Evolutionary conservation across 2,329 filamentous ascomycete genomes (phyloP).

Genomic region (Xylariaceae sp.): DNA sequence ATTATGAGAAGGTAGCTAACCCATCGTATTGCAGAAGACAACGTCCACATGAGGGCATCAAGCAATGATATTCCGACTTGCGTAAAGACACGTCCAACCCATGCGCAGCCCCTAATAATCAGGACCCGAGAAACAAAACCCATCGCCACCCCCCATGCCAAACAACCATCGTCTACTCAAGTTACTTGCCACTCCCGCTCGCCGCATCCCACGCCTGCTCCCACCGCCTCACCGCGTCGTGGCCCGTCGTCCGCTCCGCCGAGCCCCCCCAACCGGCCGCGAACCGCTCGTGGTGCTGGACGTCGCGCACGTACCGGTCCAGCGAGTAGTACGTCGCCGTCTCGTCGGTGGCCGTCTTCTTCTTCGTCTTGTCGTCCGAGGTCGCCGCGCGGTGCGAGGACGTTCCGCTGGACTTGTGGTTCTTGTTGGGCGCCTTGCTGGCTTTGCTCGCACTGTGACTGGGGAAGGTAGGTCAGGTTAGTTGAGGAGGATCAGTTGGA

Average conservation of each 20-base stretch:
- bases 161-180: no score
- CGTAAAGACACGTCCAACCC: no score
- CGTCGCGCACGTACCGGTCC: slow-evolving; percentile 3
- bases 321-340: slow-evolving; percentile 1
- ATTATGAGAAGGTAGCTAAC: no score
- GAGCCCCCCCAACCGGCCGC: neutral
- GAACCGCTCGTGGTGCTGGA: slow-evolving; percentile 5
- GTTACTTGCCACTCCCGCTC: neutral
- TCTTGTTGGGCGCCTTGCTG: neutral
- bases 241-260: slow-evolving; percentile 2
- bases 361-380: no score
- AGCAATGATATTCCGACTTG: no score
- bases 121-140: no score
- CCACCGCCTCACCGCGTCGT: slow-evolving; percentile 6
- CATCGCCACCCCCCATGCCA: no score
- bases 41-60: no score
- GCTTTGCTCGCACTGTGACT: neutral
- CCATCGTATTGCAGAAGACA: no score
- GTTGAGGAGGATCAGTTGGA: neutral
- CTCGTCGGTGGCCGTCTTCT: neutral
- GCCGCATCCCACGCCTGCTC: slow-evolving; percentile 1
- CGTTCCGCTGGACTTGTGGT: neutral
- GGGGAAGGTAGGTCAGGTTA: neutral
- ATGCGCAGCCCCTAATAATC: no score
- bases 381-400: neutral